These are phyloP conservation scores for Aspergillus quadrilineatus DNA, from an alignment of 2,329 filamentous ascomycete species.

Conservation along the genomic window DNA sequence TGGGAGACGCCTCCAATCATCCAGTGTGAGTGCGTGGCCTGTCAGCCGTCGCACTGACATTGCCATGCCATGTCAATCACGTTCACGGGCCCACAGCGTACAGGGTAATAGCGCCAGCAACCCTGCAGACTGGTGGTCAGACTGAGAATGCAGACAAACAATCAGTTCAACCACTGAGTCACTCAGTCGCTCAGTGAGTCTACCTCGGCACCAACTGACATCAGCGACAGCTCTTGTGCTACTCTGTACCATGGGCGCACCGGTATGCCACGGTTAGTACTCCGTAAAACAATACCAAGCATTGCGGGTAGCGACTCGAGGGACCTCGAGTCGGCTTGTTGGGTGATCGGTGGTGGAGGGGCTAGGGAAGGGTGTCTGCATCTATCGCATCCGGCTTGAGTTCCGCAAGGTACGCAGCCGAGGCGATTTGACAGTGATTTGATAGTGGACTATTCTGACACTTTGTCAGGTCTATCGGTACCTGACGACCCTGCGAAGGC, in stretches of 20 bases:
- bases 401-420: neutral
- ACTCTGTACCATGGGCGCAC: neutral
- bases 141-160: neutral
- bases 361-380: neutral
- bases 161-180: no score
- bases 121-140: neutral
- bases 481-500: neutral
- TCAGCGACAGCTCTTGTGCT: slow-evolving; percentile 1
- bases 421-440: neutral
- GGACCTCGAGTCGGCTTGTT: neutral
- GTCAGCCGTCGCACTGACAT: neutral
- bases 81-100: neutral
- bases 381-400: neutral
- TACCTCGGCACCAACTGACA: neutral
- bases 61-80: neutral
- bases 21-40: no score
- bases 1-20: no score
- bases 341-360: neutral
- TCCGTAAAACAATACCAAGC: neutral
- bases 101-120: no score
- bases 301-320: neutral
- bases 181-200: no score
- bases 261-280: neutral
- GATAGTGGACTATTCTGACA: neutral
- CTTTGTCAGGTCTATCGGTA: neutral